Evolutionary conservation across 108 stramenopile genomes (phyloP).

Genomic region (Discostella stelligeroides): DNA sequence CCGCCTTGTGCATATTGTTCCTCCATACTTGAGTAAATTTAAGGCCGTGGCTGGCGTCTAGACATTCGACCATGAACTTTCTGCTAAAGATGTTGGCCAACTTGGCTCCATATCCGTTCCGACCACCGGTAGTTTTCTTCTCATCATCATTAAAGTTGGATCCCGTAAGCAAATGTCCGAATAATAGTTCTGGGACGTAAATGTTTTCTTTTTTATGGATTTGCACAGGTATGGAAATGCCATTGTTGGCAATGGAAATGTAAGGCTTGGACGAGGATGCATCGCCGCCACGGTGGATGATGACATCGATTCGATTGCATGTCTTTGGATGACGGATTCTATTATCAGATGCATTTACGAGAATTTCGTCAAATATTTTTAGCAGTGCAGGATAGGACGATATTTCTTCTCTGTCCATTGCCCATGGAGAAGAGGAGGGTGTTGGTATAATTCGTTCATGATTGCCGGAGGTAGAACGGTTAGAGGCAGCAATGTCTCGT

Average conservation of each 20-base stretch:
- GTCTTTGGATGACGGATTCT: conserved; percentile 68
- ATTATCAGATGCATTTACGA: conserved; percentile 96
- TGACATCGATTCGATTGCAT: conserved; percentile 74
- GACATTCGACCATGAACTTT: conserved; percentile 85
- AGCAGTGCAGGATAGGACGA: conserved; percentile 59
- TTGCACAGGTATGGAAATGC: conserved; percentile 67
- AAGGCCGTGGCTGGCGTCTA: conserved; percentile 75
- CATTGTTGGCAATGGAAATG: conserved; percentile 86
- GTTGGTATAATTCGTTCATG: not conserved
- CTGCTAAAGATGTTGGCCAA: conserved; percentile 98
- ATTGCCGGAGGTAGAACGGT: not conserved
- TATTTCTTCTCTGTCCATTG: conserved; percentile 39
- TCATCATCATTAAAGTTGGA: conserved; percentile 97
- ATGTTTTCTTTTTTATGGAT: conserved; percentile 69
- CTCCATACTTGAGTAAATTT: conserved; percentile 87
- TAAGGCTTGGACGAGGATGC: conserved; percentile 48
- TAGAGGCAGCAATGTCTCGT: conserved; percentile 43
- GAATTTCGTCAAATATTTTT: conserved; percentile 94
- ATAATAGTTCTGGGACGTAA: conserved; percentile 95
- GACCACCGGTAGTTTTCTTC: conserved; percentile 95
- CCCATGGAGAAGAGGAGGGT: conserved; percentile 6
- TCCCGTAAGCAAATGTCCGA: conserved; percentile 97
- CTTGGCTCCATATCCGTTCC: conserved; percentile 99
- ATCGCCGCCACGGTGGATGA: conserved; percentile 60
- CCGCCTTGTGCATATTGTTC: conserved; percentile 90